A percentile compares a stretch with the other conserved stretches of the same genome.
phyloP scores from a whole-genome alignment of 2,329 filamentous ascomycete species.

The Fusarium mangiferae region DNA sequence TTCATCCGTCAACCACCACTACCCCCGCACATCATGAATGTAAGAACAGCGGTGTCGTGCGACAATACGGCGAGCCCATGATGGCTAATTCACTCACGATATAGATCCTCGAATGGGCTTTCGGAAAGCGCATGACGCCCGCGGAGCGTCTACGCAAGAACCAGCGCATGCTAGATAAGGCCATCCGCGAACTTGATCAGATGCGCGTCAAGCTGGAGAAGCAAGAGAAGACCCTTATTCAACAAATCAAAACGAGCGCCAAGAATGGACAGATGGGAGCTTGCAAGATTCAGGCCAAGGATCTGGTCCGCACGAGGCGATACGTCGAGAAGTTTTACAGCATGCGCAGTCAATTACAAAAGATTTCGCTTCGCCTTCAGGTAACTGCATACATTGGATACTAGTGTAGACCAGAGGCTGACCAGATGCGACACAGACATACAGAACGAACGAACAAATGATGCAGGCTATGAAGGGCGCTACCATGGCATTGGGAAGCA shows the following conservation, averaged over 20 bases:
- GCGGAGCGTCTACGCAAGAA: conserved; percentile 92
- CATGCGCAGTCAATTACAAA: conserved; percentile 97
- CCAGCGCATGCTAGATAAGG: conserved; percentile 96
- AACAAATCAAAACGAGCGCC: conserved; percentile 97
- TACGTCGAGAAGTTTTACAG: conserved; percentile 99
- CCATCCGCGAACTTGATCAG: conserved; percentile 93
- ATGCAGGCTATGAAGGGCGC: conserved; percentile 99
- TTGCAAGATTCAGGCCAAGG: conserved; percentile 97
- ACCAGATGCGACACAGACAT: conserved; percentile 69
- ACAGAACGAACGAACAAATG: conserved; percentile 99
- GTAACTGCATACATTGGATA: conserved; percentile 54
- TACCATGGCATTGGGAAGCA: conserved; percentile 89
- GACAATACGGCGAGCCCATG: conserved; percentile 18
- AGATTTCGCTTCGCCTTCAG: conserved; percentile 94
- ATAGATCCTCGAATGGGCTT: conserved; percentile 97
- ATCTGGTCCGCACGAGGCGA: conserved; percentile 89
- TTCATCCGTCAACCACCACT: conserved; percentile 7
- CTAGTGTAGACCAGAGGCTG: conserved; percentile 7
- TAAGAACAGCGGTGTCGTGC: conserved; percentile 39
- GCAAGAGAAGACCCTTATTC: conserved; percentile 96
- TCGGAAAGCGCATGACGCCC: conserved; percentile 98
- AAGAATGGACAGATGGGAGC: conserved; percentile 99
- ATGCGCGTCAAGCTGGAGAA: conserved; percentile 96
- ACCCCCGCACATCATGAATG: conserved; percentile 44
- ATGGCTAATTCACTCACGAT: conserved; percentile 32